Evolutionary conservation across 306 rosid species (phyloP).

Genomic region (Rosa persica): DNA sequence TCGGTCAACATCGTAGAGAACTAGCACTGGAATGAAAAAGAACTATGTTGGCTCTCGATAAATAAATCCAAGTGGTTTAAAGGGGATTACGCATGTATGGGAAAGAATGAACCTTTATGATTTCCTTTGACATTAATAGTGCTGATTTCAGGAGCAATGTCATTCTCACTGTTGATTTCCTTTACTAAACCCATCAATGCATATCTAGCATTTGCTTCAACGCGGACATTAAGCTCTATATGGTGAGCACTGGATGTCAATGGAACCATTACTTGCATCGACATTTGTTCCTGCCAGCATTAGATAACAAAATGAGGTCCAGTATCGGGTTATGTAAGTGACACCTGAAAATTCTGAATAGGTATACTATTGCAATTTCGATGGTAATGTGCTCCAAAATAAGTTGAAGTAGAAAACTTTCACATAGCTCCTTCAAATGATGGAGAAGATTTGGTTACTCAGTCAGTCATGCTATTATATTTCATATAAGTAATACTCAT

Average conservation of each 20-base stretch:
- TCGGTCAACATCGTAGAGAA: slow-evolving; percentile 71
- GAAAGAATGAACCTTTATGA: slow-evolving; percentile 58
- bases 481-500: not conserved
- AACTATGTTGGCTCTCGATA: slow-evolving; percentile 22
- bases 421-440: not conserved
- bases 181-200: slow-evolving; percentile 79
- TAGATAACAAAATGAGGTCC: slow-evolving; percentile 18
- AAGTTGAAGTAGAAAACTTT: slow-evolving; percentile 2
- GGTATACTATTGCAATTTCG: not conserved
- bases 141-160: slow-evolving; percentile 62
- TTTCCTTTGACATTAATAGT: slow-evolving; percentile 47
- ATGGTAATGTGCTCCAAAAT: not conserved
- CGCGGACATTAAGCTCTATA: slow-evolving; percentile 64
- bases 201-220: slow-evolving; percentile 67
- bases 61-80: not conserved
- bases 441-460: not conserved
- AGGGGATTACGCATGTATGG: slow-evolving; percentile 15
- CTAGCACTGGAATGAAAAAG: slow-evolving; percentile 50
- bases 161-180: slow-evolving; percentile 67
- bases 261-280: slow-evolving; percentile 63
- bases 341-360: not conserved
- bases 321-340: slow-evolving; percentile 8
- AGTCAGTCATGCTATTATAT: not conserved
- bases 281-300: slow-evolving; percentile 62
- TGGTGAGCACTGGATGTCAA: slow-evolving; percentile 71